phyloP scores from a whole-genome alignment of 371 early-diverging fungal genomes.

The Dichotomocladium elegans region DNA sequence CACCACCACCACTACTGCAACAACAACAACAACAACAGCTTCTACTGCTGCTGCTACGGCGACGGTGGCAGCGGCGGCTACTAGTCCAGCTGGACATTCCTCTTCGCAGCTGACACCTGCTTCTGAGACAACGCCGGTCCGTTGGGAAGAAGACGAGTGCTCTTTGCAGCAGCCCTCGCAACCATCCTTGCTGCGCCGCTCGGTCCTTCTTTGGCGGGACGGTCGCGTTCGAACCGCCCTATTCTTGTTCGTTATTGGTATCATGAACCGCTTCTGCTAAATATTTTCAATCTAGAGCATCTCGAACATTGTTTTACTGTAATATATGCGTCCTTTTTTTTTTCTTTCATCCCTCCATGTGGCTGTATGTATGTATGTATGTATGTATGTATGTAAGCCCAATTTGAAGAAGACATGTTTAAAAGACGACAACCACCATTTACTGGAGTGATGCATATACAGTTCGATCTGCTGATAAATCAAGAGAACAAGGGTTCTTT shows the following conservation, averaged over 20 bases:
- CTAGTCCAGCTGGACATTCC: not conserved
- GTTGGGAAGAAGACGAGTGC: no score
- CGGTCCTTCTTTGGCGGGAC: conserved; percentile 4
- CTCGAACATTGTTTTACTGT: not conserved
- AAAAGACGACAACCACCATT: not conserved
- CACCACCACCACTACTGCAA: conserved; percentile 4
- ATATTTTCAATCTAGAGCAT: not conserved
- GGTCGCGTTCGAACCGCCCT: conserved; percentile 15
- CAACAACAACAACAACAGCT: not conserved
- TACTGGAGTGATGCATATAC: no score
- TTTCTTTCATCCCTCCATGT: not conserved
- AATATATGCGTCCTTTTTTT: not conserved
- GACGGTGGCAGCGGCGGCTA: not conserved
- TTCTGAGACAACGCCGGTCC: no score
- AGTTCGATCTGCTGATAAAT: no score
- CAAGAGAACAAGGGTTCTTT: no score
- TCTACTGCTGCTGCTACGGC: not conserved
- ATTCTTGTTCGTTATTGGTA: conserved; percentile 11
- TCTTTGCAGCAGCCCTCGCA: not conserved
- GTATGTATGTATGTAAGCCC: not conserved
- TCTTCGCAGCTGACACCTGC: not conserved
- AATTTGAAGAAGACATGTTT: not conserved
- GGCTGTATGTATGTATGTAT: not conserved
- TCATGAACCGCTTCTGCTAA: conserved; percentile 24
- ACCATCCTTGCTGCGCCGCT: not conserved